A percentile compares a stretch with the other conserved stretches of the same genome.
Conservation (phyloP, 1,284 basidiomycete genomes). For the Naganishia cerealis region DNA sequence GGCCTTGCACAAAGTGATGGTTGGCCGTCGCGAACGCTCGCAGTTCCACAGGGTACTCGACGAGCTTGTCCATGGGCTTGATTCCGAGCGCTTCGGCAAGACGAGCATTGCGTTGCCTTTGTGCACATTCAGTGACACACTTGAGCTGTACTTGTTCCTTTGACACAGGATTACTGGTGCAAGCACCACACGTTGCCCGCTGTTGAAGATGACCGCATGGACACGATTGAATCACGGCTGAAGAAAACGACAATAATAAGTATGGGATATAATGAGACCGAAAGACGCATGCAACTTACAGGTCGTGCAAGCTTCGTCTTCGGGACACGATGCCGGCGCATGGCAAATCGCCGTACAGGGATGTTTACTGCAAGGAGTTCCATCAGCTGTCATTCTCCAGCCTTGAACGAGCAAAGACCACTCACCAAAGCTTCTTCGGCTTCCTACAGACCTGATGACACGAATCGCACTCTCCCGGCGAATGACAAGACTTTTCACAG, state of each 20-base stretch:
- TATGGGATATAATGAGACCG: conserved; percentile 2
- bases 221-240: conserved; percentile 67
- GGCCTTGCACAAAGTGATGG: conserved; percentile 65
- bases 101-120: conserved; percentile 78
- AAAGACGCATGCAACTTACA: conserved; percentile 23
- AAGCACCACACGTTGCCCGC: conserved; percentile 67
- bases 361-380: conserved; percentile 59
- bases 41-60: conserved; percentile 60
- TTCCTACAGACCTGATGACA: conserved; percentile 79
- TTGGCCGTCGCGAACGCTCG: conserved; percentile 63
- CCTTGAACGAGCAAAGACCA: conserved; percentile 30
- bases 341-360: conserved; percentile 76
- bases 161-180: conserved; percentile 56
- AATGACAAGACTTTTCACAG: conserved; percentile 76
- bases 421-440: conserved; percentile 72
- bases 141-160: conserved; percentile 60
- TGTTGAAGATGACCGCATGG: conserved; percentile 77
- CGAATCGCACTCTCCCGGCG: conserved; percentile 67
- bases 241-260: conserved; percentile 16
- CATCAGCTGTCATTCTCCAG: not conserved
- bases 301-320: conserved; percentile 70
- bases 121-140: conserved; percentile 75
- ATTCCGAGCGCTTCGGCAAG: conserved; percentile 87
- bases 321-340: conserved; percentile 76
- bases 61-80: conserved; percentile 52